These are phyloP conservation scores for Acrocalymma vagum DNA, from an alignment of 2,329 filamentous ascomycete genomes.

Conservation along the genomic window DNA sequence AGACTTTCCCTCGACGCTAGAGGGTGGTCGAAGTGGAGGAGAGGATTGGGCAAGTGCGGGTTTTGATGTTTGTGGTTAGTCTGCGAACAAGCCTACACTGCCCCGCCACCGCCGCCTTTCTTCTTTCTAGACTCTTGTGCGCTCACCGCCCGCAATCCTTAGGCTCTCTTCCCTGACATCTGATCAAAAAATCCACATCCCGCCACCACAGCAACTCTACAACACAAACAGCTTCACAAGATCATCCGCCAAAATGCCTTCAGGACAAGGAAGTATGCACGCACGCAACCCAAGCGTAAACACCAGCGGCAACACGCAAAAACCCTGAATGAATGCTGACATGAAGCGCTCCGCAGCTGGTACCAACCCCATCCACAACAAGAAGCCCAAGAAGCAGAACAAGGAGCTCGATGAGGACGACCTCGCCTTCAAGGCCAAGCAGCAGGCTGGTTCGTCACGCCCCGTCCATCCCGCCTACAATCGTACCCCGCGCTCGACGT, in stretches of 20 bases:
- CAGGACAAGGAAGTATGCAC: conserved; percentile 56
- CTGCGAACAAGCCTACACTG: no score
- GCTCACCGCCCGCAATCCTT: no score
- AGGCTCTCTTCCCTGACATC: no score
- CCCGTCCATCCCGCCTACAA: no score
- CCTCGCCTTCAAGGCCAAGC: conserved; percentile 81
- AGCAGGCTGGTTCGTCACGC: conserved; percentile 76
- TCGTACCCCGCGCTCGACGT: not conserved
- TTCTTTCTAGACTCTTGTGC: not conserved
- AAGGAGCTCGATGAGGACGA: conserved; percentile 91
- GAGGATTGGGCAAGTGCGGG: no score
- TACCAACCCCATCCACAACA: conserved; percentile 68
- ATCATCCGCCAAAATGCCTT: conserved; percentile 53
- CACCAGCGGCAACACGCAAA: not conserved
- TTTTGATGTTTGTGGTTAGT: no score
- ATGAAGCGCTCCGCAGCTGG: conserved; percentile 50
- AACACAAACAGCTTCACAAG: conserved; percentile 6
- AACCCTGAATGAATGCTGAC: conserved; percentile 29
- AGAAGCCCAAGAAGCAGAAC: conserved; percentile 79
- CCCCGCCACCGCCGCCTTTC: no score
- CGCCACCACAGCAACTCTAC: conserved; percentile 9
- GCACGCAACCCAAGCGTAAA: not conserved
- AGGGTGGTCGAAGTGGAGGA: no score
- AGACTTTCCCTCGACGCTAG: no score
- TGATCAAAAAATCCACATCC: conserved; percentile 17